phyloP scores from a whole-genome alignment of 2,329 filamentous ascomycete species.

The Venturia effusa region DNA sequence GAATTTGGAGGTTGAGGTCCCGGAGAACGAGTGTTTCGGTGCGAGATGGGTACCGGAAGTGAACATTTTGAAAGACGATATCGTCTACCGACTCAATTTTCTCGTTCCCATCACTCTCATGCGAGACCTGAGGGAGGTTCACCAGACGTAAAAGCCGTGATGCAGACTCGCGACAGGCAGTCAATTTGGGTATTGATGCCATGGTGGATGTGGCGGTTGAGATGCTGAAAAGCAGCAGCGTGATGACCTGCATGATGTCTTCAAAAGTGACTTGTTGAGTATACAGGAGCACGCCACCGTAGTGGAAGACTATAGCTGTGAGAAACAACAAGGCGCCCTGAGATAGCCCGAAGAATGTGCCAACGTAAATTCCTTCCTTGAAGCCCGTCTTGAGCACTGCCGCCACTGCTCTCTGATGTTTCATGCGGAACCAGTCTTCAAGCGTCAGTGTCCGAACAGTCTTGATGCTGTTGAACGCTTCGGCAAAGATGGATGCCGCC shows the following conservation, averaged over 20 bases:
- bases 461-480: slow-evolving; percentile 68
- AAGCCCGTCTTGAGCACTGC: slow-evolving; percentile 50
- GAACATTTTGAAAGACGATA: slow-evolving; percentile 50
- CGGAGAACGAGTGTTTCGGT: slow-evolving; percentile 45
- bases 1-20: slow-evolving; percentile 55
- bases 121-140: slow-evolving; percentile 45
- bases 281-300: slow-evolving; percentile 56
- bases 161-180: slow-evolving; percentile 61
- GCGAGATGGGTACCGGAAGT: slow-evolving; percentile 60
- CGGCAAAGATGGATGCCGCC: slow-evolving; percentile 54
- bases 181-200: slow-evolving; percentile 69
- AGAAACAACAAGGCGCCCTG: slow-evolving; percentile 63
- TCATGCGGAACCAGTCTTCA: slow-evolving; percentile 58
- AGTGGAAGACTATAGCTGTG: slow-evolving; percentile 74
- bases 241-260: slow-evolving; percentile 62
- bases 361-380: slow-evolving; percentile 54
- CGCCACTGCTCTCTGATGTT: slow-evolving; percentile 44
- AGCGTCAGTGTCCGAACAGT: slow-evolving; percentile 67
- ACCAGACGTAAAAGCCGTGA: slow-evolving; percentile 61
- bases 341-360: slow-evolving; percentile 65
- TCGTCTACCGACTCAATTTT: slow-evolving; percentile 35
- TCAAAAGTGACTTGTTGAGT: slow-evolving; percentile 39
- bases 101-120: slow-evolving; percentile 45
- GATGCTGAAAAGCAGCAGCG: slow-evolving; percentile 74
- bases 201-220: slow-evolving; percentile 61